Conservation (phyloP, 2,329 filamentous ascomycete species). For the Zymoseptoria tritici region DNA sequence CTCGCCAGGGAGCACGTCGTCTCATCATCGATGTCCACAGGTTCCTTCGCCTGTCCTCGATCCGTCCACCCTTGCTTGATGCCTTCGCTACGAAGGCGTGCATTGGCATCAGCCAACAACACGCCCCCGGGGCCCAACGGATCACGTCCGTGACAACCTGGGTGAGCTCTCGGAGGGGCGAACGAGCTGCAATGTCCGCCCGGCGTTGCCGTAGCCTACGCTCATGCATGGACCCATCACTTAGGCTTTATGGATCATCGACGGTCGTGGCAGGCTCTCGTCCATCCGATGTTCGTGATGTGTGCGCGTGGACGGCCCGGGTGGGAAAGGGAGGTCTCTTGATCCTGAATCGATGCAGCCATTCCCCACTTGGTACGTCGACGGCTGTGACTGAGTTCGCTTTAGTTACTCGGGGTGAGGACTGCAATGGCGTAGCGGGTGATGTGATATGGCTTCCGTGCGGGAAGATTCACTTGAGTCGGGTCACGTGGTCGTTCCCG, state of each 20-base stretch:
- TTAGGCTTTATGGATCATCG: conserved; percentile 17
- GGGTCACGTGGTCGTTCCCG: not conserved
- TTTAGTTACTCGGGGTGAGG: not conserved
- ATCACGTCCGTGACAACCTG: conserved; percentile 38
- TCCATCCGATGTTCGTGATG: conserved; percentile 35
- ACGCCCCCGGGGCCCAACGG: conserved; percentile 36
- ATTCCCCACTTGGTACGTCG: not conserved
- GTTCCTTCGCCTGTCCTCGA: not conserved
- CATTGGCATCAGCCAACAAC: conserved; percentile 33
- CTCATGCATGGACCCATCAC: not conserved
- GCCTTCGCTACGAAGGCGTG: not conserved
- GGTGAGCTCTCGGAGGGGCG: conserved; percentile 17
- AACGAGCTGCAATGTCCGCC: conserved; percentile 18
- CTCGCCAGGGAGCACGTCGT: not conserved
- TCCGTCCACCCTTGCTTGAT: not conserved
- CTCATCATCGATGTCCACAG: conserved; percentile 3
- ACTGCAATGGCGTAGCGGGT: not conserved
- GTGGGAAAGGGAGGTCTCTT: not conserved
- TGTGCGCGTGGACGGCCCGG: not conserved
- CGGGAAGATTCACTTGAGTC: not conserved
- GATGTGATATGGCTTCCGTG: not conserved
- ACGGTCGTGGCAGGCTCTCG: conserved; percentile 37
- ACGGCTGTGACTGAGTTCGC: not conserved
- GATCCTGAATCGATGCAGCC: not conserved
- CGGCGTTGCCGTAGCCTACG: conserved; percentile 16